Evolutionary conservation across 306 rosid species (phyloP).

Genomic region (Ammopiptanthus mongolicus): DNA sequence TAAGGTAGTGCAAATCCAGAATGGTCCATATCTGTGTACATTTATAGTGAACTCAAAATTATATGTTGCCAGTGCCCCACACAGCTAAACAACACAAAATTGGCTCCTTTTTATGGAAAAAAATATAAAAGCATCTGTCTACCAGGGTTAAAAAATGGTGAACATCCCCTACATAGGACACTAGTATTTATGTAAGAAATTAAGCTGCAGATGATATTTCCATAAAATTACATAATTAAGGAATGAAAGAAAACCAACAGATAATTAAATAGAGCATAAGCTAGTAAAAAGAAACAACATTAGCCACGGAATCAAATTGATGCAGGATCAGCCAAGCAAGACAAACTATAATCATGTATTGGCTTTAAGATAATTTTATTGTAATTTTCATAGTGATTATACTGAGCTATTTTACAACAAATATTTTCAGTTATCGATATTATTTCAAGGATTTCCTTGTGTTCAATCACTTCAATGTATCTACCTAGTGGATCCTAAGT

Average conservation of each 20-base stretch:
- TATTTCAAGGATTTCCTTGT: neutral
- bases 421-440: neutral
- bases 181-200: neutral
- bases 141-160: neutral
- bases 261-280: neutral
- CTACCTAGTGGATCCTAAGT: neutral
- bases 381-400: neutral
- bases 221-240: neutral
- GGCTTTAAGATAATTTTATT: neutral
- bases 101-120: neutral
- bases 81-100: neutral
- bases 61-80: neutral
- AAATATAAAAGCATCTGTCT: neutral
- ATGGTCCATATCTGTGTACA: slow-evolving; percentile 86
- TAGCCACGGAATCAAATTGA: neutral
- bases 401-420: neutral
- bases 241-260: neutral
- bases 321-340: neutral
- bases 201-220: neutral
- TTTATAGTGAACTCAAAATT: slow-evolving; percentile 21
- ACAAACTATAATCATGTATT: neutral
- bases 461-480: neutral
- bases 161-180: neutral
- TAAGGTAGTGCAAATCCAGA: slow-evolving; percentile 96
- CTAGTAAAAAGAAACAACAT: neutral